Conservation (phyloP, 495 filamentous ascomycete species). For the Penicillium diatomitis region DNA sequence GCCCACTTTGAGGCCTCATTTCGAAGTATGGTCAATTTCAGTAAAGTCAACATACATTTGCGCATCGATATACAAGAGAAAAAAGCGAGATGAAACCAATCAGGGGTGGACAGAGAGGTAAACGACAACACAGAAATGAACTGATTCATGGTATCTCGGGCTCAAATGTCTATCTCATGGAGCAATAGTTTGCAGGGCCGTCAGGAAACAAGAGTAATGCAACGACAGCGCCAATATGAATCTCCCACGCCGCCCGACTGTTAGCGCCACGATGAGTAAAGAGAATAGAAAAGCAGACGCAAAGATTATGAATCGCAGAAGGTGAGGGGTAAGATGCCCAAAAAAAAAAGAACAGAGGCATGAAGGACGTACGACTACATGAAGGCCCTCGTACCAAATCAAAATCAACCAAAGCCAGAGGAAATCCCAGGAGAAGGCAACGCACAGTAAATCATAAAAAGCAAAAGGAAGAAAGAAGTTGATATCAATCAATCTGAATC, state of each 20-base stretch:
- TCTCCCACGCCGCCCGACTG: conserved; percentile 28
- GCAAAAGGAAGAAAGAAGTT: conserved; percentile 16
- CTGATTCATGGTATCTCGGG: conserved; percentile 41
- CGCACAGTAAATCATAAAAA: conserved; percentile 16
- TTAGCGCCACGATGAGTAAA: conserved; percentile 11
- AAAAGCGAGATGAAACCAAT: conserved; percentile 1
- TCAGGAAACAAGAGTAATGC: conserved; percentile 25
- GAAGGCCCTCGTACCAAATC: conserved; percentile 18
- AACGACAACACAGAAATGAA: conserved; percentile 14
- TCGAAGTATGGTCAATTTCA: background rate
- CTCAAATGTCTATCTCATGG: conserved; percentile 39
- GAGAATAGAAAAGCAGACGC: conserved; percentile 6
- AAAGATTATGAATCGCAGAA: conserved; percentile 6
- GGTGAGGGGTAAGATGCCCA: conserved; percentile 18
- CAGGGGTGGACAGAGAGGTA: conserved; percentile 1
- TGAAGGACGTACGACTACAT: conserved; percentile 27
- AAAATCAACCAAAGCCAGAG: conserved; percentile 19
- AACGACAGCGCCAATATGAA: conserved; percentile 35
- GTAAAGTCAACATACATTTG: conserved; percentile 11
- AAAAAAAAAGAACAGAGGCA: conserved; percentile 18
- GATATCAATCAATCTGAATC: conserved; percentile 12
- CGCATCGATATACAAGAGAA: conserved; percentile 11
- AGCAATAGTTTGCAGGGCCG: conserved; percentile 17
- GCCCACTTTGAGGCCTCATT: too few species aligned
- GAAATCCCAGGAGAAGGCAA: conserved; percentile 15